phyloP scores from a whole-genome alignment of 2,329 filamentous ascomycete genomes.

The Ophiostoma angusticollis region DNA sequence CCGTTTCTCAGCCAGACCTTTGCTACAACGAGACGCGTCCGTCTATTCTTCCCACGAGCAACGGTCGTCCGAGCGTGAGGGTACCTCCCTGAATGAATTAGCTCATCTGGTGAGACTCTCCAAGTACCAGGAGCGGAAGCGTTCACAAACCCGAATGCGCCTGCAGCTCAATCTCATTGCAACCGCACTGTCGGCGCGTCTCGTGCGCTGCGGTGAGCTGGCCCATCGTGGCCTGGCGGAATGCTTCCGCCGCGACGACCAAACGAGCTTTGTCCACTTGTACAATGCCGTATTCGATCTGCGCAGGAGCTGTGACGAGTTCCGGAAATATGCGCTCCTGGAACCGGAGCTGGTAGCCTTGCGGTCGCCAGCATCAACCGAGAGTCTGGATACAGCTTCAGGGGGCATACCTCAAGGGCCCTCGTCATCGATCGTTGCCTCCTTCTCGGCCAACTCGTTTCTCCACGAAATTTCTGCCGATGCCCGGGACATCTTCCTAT shows the following conservation, averaged over 20 bases:
- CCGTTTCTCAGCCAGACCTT: slow-evolving; percentile 32
- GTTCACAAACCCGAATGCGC: slow-evolving; percentile 57
- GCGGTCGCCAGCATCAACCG: slow-evolving; percentile 36
- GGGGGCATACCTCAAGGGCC: slow-evolving; percentile 23
- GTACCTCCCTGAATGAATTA: slow-evolving; percentile 62
- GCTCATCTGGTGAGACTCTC: slow-evolving; percentile 66
- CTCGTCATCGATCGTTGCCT: slow-evolving; percentile 23
- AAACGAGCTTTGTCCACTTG: slow-evolving; percentile 59
- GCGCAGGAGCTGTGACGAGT: slow-evolving; percentile 61
- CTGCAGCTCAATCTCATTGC: slow-evolving; percentile 64
- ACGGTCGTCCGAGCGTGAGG: slow-evolving; percentile 46
- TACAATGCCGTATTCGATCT: slow-evolving; percentile 72
- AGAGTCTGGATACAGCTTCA: slow-evolving; percentile 36
- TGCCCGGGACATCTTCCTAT: slow-evolving; percentile 61
- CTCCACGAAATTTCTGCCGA: slow-evolving; percentile 63
- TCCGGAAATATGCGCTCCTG: slow-evolving; percentile 55
- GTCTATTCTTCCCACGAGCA: slow-evolving; percentile 52
- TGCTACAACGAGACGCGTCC: slow-evolving; percentile 53
- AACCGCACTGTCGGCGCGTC: slow-evolving; percentile 59
- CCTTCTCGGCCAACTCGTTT: slow-evolving; percentile 40
- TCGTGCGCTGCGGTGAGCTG: slow-evolving; percentile 62
- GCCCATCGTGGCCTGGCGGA: slow-evolving; percentile 66
- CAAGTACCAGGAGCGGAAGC: slow-evolving; percentile 71
- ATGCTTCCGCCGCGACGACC: slow-evolving; percentile 66
- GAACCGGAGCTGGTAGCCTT: slow-evolving; percentile 59